Percentiles rank a stretch among this genome's conserved stretches.
These are phyloP conservation scores for Bombardia bombarda DNA, from an alignment of 495 filamentous ascomycete species.

Conservation along the genomic window DNA sequence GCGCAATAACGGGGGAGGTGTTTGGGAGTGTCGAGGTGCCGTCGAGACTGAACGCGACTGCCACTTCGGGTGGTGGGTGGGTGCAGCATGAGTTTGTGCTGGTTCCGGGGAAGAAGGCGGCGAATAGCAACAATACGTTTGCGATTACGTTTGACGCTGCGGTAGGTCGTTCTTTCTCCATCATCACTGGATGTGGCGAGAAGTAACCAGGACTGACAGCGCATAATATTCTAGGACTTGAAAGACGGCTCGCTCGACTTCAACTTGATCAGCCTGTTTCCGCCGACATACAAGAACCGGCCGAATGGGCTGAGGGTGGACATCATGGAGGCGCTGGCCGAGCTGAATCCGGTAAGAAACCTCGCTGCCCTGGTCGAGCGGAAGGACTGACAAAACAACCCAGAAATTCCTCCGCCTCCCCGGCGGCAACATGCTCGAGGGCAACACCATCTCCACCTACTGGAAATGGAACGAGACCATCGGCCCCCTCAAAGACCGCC, in stretches of 20 bases:
- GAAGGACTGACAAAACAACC: not conserved
- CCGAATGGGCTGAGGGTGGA: conserved; percentile 56
- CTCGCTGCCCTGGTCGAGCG: not conserved
- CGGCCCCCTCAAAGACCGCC: conserved; percentile 53
- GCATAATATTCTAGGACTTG: not conserved
- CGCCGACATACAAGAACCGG: conserved; percentile 55
- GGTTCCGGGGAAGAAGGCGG: conserved; percentile 32
- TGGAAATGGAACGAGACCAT: conserved; percentile 68
- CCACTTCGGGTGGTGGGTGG: conserved; percentile 30
- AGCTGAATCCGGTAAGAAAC: conserved; percentile 38
- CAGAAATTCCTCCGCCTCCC: conserved; percentile 53
- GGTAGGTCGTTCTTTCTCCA: conserved; percentile 8
- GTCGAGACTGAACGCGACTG: conserved; percentile 13
- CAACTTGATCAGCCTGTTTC: conserved; percentile 58
- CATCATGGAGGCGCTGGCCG: conserved; percentile 46
- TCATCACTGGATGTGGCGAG: not conserved
- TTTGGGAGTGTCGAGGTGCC: conserved; percentile 33
- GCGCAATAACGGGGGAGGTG: conserved; percentile 35
- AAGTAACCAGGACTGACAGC: not conserved
- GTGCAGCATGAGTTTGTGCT: conserved; percentile 42
- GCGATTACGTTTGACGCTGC: conserved; percentile 49
- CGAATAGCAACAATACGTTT: conserved; percentile 59
- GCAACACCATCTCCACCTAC: conserved; percentile 38
- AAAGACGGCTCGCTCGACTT: conserved; percentile 56
- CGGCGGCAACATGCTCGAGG: conserved; percentile 62